Conservation (phyloP, 2,329 filamentous ascomycete species). For the Rachicladosporium sp. region DNA sequence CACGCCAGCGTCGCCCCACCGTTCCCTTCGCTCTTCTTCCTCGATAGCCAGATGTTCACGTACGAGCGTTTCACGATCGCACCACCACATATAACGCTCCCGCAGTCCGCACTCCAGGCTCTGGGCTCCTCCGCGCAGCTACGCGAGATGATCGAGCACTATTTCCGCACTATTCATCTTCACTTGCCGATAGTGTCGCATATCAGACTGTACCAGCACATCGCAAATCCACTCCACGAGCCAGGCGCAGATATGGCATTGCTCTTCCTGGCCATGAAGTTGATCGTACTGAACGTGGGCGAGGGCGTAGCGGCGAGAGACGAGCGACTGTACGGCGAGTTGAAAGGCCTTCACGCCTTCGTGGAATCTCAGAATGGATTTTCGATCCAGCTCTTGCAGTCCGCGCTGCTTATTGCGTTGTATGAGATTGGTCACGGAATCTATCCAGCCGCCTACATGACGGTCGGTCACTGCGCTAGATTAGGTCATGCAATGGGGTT, state of each 20-base stretch:
- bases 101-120: constrained; percentile 23
- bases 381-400: constrained; percentile 35
- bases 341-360: constrained; percentile 31
- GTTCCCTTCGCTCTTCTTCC: constrained; percentile 34
- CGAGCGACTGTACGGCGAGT: constrained; percentile 30
- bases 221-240: constrained; percentile 31
- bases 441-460: constrained; percentile 10
- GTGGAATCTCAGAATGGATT: constrained; percentile 32
- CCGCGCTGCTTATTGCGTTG: constrained; percentile 27
- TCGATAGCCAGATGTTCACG: constrained; percentile 32
- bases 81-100: constrained; percentile 27
- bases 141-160: constrained; percentile 28
- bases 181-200: constrained; percentile 39
- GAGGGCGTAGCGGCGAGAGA: constrained; percentile 23
- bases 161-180: constrained; percentile 34
- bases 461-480: constrained; percentile 5
- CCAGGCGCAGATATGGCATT: constrained; percentile 35
- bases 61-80: constrained; percentile 27
- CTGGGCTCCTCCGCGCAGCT: constrained; percentile 28
- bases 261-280: constrained; percentile 38
- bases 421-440: constrained; percentile 11
- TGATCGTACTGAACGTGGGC: constrained; percentile 25
- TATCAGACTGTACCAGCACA: constrained; percentile 30
- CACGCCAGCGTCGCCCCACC: constrained; percentile 1
- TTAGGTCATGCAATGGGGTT: constrained; percentile 7